Evolutionary conservation across 2,329 filamentous ascomycete species (phyloP).

Genomic region (Lachnellula willkommii): DNA sequence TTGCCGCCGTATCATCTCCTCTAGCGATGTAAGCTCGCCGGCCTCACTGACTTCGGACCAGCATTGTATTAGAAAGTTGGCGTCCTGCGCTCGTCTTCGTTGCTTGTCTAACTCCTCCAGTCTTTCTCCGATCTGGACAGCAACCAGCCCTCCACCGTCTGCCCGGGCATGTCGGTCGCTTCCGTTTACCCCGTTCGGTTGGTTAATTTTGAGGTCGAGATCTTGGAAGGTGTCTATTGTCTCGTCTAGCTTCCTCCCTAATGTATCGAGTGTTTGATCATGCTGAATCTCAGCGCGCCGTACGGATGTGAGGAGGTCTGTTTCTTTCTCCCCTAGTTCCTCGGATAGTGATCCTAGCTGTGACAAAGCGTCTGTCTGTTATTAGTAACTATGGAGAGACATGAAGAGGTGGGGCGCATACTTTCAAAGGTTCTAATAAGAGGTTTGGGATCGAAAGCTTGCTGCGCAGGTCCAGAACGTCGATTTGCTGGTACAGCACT

Average conservation of each 20-base stretch:
- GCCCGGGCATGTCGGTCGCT: constrained; percentile 44
- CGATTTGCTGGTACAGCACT: constrained; percentile 73
- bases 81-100: constrained; percentile 81
- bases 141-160: constrained; percentile 72
- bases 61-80: constrained; percentile 91
- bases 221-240: constrained; percentile 89
- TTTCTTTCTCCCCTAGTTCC: constrained; percentile 84
- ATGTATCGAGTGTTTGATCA: constrained; percentile 79
- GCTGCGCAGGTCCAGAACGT: constrained; percentile 62
- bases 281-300: constrained; percentile 88
- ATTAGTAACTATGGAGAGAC: constrained; percentile 24
- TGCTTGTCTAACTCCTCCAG: constrained; percentile 94
- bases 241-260: constrained; percentile 84
- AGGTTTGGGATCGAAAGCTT: constrained; percentile 87
- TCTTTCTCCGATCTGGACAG: constrained; percentile 89
- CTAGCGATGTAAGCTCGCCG: constrained; percentile 78
- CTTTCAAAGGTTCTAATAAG: constrained; percentile 92
- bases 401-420: constrained; percentile 31
- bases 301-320: constrained; percentile 83
- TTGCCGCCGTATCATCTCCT: constrained; percentile 73
- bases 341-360: constrained; percentile 68
- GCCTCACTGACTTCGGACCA: constrained; percentile 93
- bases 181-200: constrained; percentile 43
- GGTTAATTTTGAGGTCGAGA: constrained; percentile 76
- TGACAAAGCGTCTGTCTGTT: constrained; percentile 51